Conservation (phyloP, 805 yeast genomes). For the Spathaspora girioi region DNA sequence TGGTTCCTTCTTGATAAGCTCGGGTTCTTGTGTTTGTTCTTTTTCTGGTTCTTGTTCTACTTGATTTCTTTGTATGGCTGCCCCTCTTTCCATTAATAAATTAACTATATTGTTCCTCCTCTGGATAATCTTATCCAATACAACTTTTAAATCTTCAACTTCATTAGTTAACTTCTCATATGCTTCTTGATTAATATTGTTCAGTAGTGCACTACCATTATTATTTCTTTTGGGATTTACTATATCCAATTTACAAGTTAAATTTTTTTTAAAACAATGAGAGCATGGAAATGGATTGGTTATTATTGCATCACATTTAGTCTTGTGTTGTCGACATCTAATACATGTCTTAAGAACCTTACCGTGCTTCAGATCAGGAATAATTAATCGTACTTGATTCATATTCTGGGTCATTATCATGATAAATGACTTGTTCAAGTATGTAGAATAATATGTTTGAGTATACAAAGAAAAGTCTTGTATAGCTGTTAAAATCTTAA, state of each 20-base stretch:
- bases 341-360: constrained; percentile 52
- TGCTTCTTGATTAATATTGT: constrained; percentile 23
- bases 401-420: constrained; percentile 15
- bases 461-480: background rate
- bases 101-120: constrained; percentile 13
- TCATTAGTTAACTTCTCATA: constrained; percentile 24
- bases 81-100: constrained; percentile 10
- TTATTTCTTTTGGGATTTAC: constrained; percentile 46
- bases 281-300: constrained; percentile 57
- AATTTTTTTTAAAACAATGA: constrained; percentile 49
- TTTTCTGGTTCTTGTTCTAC: background rate
- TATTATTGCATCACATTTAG: constrained; percentile 55
- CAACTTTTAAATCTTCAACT: constrained; percentile 17
- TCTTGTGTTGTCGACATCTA: constrained; percentile 63
- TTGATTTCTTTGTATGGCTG: background rate
- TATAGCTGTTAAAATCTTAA: background rate
- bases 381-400: constrained; percentile 11
- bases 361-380: constrained; percentile 7
- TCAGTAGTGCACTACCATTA: constrained; percentile 36
- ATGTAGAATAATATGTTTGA: too few relatives aligned
- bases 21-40: background rate
- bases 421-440: background rate
- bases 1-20: background rate
- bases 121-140: constrained; percentile 21
- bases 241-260: constrained; percentile 52